A percentile compares a stretch with the other conserved stretches of the same genome.
Conservation (phyloP, 2,329 filamentous ascomycete species). For the Cytospora leucostoma region DNA sequence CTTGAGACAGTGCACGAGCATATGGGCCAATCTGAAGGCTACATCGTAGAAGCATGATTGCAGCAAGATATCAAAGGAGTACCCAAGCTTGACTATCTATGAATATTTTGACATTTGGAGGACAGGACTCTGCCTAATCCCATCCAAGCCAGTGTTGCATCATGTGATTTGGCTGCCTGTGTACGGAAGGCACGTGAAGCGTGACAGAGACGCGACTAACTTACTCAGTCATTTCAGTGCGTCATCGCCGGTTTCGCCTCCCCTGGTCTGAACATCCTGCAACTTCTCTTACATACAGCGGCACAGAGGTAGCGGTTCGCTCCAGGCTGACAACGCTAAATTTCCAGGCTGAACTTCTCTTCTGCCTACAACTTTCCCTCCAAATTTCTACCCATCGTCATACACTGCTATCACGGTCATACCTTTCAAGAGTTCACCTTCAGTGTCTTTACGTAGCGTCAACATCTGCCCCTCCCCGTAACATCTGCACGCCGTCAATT, state of each 20-base stretch:
- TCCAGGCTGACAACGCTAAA: background rate
- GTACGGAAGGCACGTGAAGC: conserved; percentile 1
- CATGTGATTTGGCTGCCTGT: background rate
- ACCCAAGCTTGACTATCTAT: too few species aligned
- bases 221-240: conserved; percentile 4
- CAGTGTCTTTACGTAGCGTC: background rate
- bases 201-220: conserved; percentile 14
- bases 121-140: too few species aligned
- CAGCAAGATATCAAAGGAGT: too few species aligned
- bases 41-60: too few species aligned
- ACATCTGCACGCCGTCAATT: background rate
- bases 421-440: background rate
- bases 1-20: too few species aligned
- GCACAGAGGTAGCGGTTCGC: background rate
- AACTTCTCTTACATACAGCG: conserved; percentile 4
- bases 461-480: background rate
- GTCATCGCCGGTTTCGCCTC: conserved; percentile 16
- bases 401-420: background rate
- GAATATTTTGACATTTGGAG: too few species aligned
- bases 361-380: background rate
- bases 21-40: too few species aligned
- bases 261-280: conserved; percentile 10
- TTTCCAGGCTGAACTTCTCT: background rate
- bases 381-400: background rate
- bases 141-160: too few species aligned